These are phyloP conservation scores for Penicillium sp. DNA, from an alignment of 2,329 filamentous ascomycete species.

Conservation along the genomic window DNA sequence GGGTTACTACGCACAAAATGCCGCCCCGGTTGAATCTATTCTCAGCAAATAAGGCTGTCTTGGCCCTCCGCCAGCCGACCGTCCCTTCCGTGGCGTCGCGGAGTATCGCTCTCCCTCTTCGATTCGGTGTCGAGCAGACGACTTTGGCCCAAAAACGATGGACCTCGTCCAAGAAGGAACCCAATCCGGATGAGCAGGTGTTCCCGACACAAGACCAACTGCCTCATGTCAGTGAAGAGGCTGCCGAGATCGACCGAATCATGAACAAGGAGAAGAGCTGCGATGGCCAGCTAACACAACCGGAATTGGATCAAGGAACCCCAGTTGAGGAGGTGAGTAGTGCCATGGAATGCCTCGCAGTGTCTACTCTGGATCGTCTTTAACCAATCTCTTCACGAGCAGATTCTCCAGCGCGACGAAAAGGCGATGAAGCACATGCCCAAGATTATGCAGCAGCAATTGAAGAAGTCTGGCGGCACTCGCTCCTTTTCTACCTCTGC, in stretches of 20 bases:
- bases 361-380: not conserved
- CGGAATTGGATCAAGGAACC: constrained; percentile 64
- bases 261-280: constrained; percentile 47
- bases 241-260: constrained; percentile 58
- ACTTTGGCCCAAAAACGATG: constrained; percentile 27
- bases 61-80: constrained; percentile 32
- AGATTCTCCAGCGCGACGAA: constrained; percentile 65
- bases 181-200: constrained; percentile 27
- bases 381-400: not conserved
- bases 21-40: constrained; percentile 55
- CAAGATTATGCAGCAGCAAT: constrained; percentile 63
- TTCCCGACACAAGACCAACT: constrained; percentile 54
- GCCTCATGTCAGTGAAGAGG: constrained; percentile 64
- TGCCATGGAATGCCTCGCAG: not conserved
- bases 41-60: constrained; percentile 32
- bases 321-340: constrained; percentile 62
- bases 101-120: constrained; percentile 24
- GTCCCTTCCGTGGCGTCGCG: constrained; percentile 21
- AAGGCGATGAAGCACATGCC: constrained; percentile 62
- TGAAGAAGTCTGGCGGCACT: constrained; percentile 46
- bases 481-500: constrained; percentile 59
- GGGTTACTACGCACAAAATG: constrained; percentile 41
- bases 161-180: constrained; percentile 36
- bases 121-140: constrained; percentile 17
- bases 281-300: constrained; percentile 45